Evolutionary conservation across 1,284 basidiomycete genomes (phyloP).

Genomic region (Sanghuangporus baumii): DNA sequence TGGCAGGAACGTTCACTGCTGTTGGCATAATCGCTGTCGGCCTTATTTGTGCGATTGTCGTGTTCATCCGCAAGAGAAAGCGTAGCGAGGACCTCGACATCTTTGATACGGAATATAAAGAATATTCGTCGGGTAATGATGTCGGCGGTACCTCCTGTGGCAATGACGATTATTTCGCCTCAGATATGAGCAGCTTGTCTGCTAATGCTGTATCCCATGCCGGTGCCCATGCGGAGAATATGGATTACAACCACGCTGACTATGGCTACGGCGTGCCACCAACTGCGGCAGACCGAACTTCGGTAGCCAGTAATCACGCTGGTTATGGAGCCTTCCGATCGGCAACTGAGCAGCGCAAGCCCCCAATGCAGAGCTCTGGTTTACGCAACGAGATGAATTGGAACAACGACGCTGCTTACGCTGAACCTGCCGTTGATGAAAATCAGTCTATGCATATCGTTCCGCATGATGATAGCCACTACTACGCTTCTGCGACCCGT

Average conservation of each 20-base stretch:
- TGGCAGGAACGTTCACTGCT: conserved; percentile 21
- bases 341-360: not conserved
- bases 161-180: conserved; percentile 1
- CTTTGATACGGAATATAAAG: conserved; percentile 15
- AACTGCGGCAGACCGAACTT: conserved; percentile 3
- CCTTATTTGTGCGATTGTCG: conserved; percentile 3
- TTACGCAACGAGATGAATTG: conserved; percentile 4
- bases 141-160: not conserved
- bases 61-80: conserved; percentile 7
- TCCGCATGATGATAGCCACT: conserved; percentile 1
- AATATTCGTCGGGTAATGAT: not conserved
- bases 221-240: not conserved
- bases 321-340: conserved; percentile 12
- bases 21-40: conserved; percentile 19
- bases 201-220: conserved; percentile 1
- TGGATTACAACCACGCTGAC: not conserved
- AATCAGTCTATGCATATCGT: conserved; percentile 13
- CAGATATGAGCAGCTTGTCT: conserved; percentile 9
- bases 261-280: conserved; percentile 2
- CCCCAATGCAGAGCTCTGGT: conserved; percentile 10
- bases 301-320: conserved; percentile 14
- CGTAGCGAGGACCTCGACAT: conserved; percentile 9
- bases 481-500: not conserved
- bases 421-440: conserved; percentile 14
- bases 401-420: conserved; percentile 4